phyloP scores from a whole-genome alignment of 768 basidiomycete genomes.

The Russula lepida region DNA sequence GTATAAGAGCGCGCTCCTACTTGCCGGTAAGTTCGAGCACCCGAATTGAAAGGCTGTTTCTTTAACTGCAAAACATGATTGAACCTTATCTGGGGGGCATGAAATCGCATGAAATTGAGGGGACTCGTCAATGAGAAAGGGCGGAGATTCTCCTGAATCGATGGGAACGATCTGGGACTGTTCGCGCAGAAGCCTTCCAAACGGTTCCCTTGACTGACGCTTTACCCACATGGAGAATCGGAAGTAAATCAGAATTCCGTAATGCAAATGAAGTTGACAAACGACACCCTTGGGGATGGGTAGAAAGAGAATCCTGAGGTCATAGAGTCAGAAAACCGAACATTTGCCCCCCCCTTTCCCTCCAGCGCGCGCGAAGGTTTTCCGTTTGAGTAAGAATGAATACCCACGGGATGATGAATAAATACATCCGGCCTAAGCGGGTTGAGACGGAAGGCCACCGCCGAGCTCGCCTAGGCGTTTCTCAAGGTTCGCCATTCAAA shows the following conservation, averaged over 20 bases:
- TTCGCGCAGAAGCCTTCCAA: constrained; percentile 14
- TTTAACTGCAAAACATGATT: constrained; percentile 24
- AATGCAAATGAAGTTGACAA: constrained; percentile 19
- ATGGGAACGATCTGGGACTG: constrained; percentile 17
- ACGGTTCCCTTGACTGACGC: constrained; percentile 4
- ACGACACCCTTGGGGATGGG: constrained; percentile 1
- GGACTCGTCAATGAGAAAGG: constrained; percentile 14
- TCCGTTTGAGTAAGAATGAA: constrained; percentile 1
- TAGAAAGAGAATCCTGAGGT: background rate
- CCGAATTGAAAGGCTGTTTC: constrained; percentile 23
- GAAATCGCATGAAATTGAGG: constrained; percentile 17
- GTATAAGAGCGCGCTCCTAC: constrained; percentile 20
- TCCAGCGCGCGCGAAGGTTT: background rate
- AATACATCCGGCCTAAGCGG: background rate
- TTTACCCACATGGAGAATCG: constrained; percentile 21
- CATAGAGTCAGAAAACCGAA: background rate
- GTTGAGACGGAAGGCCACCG: constrained; percentile 7
- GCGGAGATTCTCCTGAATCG: constrained; percentile 18
- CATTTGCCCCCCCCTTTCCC: background rate
- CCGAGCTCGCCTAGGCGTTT: background rate
- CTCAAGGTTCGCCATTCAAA: constrained; percentile 14
- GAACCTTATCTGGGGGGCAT: constrained; percentile 21
- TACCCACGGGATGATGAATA: background rate
- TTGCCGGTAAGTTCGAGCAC: constrained; percentile 17
- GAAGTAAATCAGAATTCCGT: constrained; percentile 22